These are phyloP conservation scores for Setomelanomma holmii DNA, from an alignment of 2,329 filamentous ascomycete species.

Conservation along the genomic window DNA sequence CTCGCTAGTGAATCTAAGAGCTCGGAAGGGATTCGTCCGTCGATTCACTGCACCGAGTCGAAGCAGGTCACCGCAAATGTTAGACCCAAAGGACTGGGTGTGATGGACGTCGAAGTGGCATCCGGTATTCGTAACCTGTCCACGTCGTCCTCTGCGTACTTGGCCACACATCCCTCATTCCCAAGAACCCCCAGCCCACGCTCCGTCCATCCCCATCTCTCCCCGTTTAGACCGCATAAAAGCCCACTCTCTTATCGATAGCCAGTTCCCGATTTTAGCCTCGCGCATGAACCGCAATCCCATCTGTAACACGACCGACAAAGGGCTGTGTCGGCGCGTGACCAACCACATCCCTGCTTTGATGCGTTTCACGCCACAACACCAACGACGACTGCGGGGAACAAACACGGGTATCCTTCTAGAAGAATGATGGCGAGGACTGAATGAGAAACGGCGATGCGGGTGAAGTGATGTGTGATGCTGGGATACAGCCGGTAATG, in stretches of 20 bases:
- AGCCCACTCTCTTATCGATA: not conserved
- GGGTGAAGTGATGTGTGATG: constrained; percentile 9
- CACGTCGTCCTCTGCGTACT: too few species aligned
- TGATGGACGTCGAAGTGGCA: too few species aligned
- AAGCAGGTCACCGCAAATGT: too few species aligned
- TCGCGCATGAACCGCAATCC: constrained; percentile 25
- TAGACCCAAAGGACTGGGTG: too few species aligned
- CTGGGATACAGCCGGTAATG: constrained; percentile 10
- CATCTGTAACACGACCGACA: constrained; percentile 10
- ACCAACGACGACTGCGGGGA: constrained; percentile 10
- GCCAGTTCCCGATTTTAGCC: not conserved
- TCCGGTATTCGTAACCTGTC: too few species aligned
- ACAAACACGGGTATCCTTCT: constrained; percentile 9
- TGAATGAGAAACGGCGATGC: constrained; percentile 21
- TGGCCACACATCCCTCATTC: too few species aligned
- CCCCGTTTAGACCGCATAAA: not conserved
- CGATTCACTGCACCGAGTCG: too few species aligned
- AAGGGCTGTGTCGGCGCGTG: not conserved
- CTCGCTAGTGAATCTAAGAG: too few species aligned
- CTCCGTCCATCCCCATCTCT: not conserved
- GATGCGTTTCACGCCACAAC: constrained; percentile 5
- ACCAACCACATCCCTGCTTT: constrained; percentile 10
- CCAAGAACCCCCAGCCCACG: not conserved
- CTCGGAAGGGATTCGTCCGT: too few species aligned
- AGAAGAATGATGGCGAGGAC: constrained; percentile 2